Percentiles rank a stretch among this genome's conserved stretches.
Evolutionary conservation across 1,139 yeast species (phyloP).

Genomic region (Taiozyma onychis): DNA sequence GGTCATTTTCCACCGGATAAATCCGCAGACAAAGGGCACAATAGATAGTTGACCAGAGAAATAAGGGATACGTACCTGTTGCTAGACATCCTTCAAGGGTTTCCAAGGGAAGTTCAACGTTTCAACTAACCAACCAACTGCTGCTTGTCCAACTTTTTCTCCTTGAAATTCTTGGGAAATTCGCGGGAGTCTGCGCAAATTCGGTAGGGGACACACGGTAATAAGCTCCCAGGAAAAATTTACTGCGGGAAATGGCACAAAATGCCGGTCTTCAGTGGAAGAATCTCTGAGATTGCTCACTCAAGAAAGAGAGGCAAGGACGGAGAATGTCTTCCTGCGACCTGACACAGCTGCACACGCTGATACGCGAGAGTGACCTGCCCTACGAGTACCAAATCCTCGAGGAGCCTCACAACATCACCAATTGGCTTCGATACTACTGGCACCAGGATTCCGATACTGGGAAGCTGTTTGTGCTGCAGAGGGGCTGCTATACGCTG

Average conservation of each 20-base stretch:
- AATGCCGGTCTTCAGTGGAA: no score
- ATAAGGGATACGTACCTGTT: background rate
- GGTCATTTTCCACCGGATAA: background rate
- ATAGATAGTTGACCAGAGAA: background rate
- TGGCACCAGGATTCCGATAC: constrained; percentile 32
- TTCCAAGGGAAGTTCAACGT: background rate
- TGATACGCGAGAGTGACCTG: constrained; percentile 31
- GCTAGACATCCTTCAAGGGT: background rate
- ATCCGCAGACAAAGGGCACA: background rate
- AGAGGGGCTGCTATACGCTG: constrained; percentile 45
- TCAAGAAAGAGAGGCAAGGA: no score
- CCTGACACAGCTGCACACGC: background rate
- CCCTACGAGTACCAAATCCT: constrained; percentile 42
- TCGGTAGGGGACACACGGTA: background rate
- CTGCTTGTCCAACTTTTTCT: background rate
- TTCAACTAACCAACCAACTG: background rate
- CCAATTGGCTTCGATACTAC: constrained; percentile 52
- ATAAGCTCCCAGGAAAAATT: background rate
- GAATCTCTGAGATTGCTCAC: no score
- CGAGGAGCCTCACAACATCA: constrained; percentile 37
- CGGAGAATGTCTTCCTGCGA: background rate
- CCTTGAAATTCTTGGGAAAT: background rate
- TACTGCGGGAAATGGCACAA: background rate
- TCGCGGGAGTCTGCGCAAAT: background rate
- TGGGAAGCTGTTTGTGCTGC: constrained; percentile 40